A percentile compares a stretch with the other conserved stretches of the same genome.
Evolutionary conservation across 345 rosid species (phyloP).

Genomic region (Acer negundo): DNA sequence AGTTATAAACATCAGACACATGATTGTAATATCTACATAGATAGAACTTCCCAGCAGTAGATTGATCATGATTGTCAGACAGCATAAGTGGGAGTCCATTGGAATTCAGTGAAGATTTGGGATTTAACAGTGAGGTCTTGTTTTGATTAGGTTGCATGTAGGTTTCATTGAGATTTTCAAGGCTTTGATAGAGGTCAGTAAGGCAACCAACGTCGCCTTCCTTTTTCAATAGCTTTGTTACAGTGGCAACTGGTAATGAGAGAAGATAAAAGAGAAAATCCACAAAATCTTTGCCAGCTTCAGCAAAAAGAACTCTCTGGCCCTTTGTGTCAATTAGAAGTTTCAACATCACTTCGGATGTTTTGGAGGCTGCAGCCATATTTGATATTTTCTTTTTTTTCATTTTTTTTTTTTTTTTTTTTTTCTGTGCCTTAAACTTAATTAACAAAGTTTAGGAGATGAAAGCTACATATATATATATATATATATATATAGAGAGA

Average conservation of each 20-base stretch:
- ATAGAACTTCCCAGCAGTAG: too few species aligned
- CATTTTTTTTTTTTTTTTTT: too few species aligned
- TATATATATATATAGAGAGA: too few species aligned
- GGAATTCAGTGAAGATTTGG: neutral
- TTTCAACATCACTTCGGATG: slow-evolving; percentile 1
- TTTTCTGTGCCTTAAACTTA: too few species aligned
- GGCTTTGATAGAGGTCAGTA: slow-evolving; percentile 18
- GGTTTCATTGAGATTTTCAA: slow-evolving; percentile 16
- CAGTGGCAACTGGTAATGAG: slow-evolving; percentile 22
- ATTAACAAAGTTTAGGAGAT: too few species aligned
- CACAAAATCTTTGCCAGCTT: slow-evolving; percentile 33
- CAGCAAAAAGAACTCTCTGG: slow-evolving; percentile 25
- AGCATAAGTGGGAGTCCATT: neutral
- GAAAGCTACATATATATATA: too few species aligned
- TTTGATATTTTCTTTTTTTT: too few species aligned
- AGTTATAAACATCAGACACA: neutral
- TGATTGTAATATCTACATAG: too few species aligned
- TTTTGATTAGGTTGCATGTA: slow-evolving; percentile 15
- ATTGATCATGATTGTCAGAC: neutral
- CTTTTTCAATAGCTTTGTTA: neutral
- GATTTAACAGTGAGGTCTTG: slow-evolving; percentile 19
- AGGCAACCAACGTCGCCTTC: slow-evolving; percentile 19
- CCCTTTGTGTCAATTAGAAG: slow-evolving; percentile 15
- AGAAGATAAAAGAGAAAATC: slow-evolving; percentile 33
- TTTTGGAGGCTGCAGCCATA: neutral